These are phyloP conservation scores for Penicillium dipodomyicola DNA, from an alignment of 495 filamentous ascomycete species.

Conservation along the genomic window DNA sequence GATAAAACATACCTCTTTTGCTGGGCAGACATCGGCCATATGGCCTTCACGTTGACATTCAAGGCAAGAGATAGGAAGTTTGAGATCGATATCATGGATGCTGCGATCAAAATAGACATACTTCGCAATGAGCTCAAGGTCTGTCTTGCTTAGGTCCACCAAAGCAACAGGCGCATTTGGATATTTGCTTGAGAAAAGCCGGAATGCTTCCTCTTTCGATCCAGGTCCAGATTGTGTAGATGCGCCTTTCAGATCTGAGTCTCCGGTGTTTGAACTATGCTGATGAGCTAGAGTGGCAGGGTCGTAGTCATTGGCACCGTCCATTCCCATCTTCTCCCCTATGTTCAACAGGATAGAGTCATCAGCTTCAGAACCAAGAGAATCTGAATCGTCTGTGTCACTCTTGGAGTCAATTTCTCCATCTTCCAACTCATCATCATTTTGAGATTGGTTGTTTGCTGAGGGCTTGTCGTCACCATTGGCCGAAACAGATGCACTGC, in stretches of 20 bases:
- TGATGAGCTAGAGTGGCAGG: constrained; percentile 21
- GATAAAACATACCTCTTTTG: constrained; percentile 37
- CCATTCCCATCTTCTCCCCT: constrained; percentile 23
- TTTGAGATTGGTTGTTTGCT: background rate
- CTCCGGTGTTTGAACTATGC: constrained; percentile 4
- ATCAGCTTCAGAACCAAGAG: constrained; percentile 38
- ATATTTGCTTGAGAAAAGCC: constrained; percentile 36
- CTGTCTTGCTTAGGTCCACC: constrained; percentile 42
- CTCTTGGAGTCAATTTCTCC: constrained; percentile 27
- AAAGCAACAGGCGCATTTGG: constrained; percentile 36
- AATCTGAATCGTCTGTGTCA: constrained; percentile 42
- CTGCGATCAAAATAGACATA: constrained; percentile 56
- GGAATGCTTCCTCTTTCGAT: constrained; percentile 42
- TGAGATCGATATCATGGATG: constrained; percentile 59
- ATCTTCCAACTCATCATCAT: constrained; percentile 22
- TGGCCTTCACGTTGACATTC: constrained; percentile 49
- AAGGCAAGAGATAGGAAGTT: constrained; percentile 58
- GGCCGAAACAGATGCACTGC: constrained; percentile 34
- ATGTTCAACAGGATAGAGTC: constrained; percentile 47
- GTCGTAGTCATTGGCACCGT: constrained; percentile 27
- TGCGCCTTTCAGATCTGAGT: background rate
- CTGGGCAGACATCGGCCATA: constrained; percentile 43
- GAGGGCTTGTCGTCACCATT: constrained; percentile 3
- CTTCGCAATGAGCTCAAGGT: constrained; percentile 42
- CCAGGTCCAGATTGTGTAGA: constrained; percentile 1